phyloP scores from a whole-genome alignment of 2,329 filamentous ascomycete species.

The Zymoseptoria crescenta region DNA sequence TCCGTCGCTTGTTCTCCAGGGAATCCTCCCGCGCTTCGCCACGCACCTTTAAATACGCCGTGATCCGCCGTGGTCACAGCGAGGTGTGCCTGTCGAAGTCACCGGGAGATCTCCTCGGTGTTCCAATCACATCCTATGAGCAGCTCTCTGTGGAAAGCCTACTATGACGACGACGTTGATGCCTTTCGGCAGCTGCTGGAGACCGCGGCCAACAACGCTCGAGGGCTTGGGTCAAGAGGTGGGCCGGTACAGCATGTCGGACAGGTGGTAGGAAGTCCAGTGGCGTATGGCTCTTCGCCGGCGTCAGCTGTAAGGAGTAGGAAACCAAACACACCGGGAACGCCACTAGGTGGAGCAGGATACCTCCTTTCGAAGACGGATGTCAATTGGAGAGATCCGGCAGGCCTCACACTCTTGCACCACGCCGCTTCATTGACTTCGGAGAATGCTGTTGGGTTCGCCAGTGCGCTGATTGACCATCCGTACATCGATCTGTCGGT shows the following conservation, averaged over 20 bases:
- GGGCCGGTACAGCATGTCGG: slow-evolving; percentile 24
- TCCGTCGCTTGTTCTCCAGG: slow-evolving; percentile 1
- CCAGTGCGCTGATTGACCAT: slow-evolving; percentile 70
- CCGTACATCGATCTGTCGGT: slow-evolving; percentile 76
- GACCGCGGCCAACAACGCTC: slow-evolving; percentile 54
- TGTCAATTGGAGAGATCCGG: slow-evolving; percentile 75
- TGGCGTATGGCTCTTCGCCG: slow-evolving; percentile 39
- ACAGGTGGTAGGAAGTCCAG: slow-evolving; percentile 37
- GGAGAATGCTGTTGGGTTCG: slow-evolving; percentile 63
- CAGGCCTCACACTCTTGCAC: slow-evolving; percentile 75
- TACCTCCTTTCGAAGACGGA: slow-evolving; percentile 53
- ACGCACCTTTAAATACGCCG: slow-evolving; percentile 83
- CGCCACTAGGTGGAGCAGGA: slow-evolving; percentile 38
- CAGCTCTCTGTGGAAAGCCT: slow-evolving; percentile 93
- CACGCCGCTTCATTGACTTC: slow-evolving; percentile 71
- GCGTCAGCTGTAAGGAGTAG: slow-evolving; percentile 30
- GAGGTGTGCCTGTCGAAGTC: slow-evolving; percentile 64
- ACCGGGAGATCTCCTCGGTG: slow-evolving; percentile 33
- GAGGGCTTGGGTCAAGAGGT: slow-evolving; percentile 39
- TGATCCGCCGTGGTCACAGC: slow-evolving; percentile 79
- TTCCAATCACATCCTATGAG: slow-evolving; percentile 62
- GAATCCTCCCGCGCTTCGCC: slow-evolving; percentile 40
- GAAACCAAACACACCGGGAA: slow-evolving; percentile 36
- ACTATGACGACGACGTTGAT: slow-evolving; percentile 96
- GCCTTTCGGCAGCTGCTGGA: slow-evolving; percentile 83